These are phyloP conservation scores for Oryza officinalis DNA, from an alignment of 176 grass and related monocot species.

Conservation along the genomic window DNA sequence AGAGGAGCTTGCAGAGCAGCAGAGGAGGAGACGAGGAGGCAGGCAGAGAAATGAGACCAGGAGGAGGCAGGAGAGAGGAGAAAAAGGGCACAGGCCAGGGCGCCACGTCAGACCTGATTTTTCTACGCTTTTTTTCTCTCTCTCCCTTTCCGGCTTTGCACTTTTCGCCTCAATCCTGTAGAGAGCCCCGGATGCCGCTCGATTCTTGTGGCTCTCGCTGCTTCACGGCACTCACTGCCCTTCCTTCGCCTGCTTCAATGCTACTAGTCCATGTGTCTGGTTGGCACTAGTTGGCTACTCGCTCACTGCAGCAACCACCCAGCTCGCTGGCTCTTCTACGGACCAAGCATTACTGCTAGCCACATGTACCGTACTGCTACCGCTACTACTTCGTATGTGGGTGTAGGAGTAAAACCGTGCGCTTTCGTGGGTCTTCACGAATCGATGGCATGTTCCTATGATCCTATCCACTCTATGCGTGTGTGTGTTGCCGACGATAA, in stretches of 20 bases:
- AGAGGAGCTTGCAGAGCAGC: background rate
- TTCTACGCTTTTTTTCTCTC: background rate
- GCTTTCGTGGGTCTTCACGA: conserved; percentile 32
- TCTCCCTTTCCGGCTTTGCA: conserved; percentile 10
- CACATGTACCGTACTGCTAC: background rate
- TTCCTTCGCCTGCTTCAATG: background rate
- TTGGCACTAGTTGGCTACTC: background rate
- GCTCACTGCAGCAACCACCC: background rate
- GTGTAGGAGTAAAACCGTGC: conserved; percentile 12
- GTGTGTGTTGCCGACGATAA: background rate
- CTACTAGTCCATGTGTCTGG: background rate
- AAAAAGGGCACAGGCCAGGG: conserved; percentile 44
- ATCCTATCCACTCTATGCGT: background rate
- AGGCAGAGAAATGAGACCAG: background rate
- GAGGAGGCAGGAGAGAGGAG: conserved; percentile 18
- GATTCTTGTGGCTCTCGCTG: conserved; percentile 59
- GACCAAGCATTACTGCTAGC: background rate
- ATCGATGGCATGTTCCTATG: background rate
- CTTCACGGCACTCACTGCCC: background rate
- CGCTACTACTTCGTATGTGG: background rate
- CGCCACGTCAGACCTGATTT: conserved; percentile 69
- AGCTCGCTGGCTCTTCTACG: background rate
- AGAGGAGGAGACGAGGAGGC: background rate
- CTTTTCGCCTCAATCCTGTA: conserved; percentile 24
- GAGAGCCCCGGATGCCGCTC: conserved; percentile 28